These are phyloP conservation scores for Saccharomyces hybrid DNA, from an alignment of 1,139 yeast species.

Conservation along the genomic window DNA sequence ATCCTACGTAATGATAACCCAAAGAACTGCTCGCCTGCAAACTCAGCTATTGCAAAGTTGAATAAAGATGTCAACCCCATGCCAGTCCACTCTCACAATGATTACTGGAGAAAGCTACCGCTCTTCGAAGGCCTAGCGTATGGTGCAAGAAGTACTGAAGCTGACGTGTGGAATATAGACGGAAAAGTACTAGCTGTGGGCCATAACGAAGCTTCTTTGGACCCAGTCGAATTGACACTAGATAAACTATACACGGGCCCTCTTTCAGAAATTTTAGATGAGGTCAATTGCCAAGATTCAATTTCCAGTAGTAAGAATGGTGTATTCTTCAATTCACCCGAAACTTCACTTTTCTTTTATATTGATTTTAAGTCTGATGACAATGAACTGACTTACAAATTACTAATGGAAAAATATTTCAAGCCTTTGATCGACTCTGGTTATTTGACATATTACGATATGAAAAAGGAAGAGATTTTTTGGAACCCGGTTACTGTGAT, in stretches of 20 bases:
- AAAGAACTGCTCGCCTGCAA: constrained; percentile 9
- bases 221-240: constrained; percentile 38
- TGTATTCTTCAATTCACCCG: constrained; percentile 39
- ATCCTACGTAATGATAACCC: constrained; percentile 2
- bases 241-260: constrained; percentile 46
- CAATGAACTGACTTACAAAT: constrained; percentile 30
- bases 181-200: constrained; percentile 53
- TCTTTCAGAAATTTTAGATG: constrained; percentile 36
- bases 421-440: constrained; percentile 33
- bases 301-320: constrained; percentile 29
- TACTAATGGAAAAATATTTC: constrained; percentile 32
- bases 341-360: constrained; percentile 37
- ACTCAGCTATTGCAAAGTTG: constrained; percentile 24
- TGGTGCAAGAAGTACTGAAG: constrained; percentile 61
- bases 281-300: constrained; percentile 27
- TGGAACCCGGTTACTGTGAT: constrained; percentile 41
- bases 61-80: constrained; percentile 43
- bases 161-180: constrained; percentile 54
- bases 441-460: constrained; percentile 35
- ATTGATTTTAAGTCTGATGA: constrained; percentile 44
- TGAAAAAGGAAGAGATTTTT: constrained; percentile 21
- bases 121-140: constrained; percentile 51
- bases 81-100: constrained; percentile 65
- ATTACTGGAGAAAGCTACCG: constrained; percentile 62
- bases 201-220: constrained; percentile 47